These are phyloP conservation scores for Curvularia hawaiiensis DNA, from an alignment of 2,329 filamentous ascomycete genomes.

Conservation along the genomic window DNA sequence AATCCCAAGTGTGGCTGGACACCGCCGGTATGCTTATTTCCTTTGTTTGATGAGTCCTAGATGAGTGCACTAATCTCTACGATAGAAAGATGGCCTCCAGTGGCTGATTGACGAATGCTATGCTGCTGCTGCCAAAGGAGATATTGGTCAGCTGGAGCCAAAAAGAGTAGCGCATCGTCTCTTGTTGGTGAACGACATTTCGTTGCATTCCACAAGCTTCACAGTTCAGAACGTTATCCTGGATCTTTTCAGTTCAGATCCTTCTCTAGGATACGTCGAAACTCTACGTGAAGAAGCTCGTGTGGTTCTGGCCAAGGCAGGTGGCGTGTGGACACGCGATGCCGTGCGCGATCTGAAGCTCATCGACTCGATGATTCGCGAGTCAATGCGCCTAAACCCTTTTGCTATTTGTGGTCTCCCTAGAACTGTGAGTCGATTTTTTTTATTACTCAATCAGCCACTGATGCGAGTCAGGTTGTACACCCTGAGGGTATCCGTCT, in stretches of 20 bases:
- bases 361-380: conserved; percentile 22
- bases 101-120: conserved; percentile 25
- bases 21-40: conserved; percentile 13
- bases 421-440: conserved; percentile 14
- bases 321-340: conserved; percentile 19
- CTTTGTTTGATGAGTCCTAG: not conserved
- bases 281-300: conserved; percentile 19
- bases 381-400: conserved; percentile 24
- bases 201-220: conserved; percentile 20
- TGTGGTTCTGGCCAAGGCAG: conserved; percentile 12
- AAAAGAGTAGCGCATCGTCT: conserved; percentile 22
- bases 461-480: conserved; percentile 17
- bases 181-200: conserved; percentile 23
- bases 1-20: conserved; percentile 18
- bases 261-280: conserved; percentile 17
- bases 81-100: conserved; percentile 23
- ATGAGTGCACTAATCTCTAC: conserved; percentile 1
- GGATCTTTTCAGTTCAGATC: conserved; percentile 22
- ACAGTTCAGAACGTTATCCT: conserved; percentile 23
- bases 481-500: conserved; percentile 16
- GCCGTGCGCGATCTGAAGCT: conserved; percentile 20
- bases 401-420: conserved; percentile 21
- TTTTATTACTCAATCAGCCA: not conserved
- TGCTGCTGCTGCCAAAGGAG: conserved; percentile 15
- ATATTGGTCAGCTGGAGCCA: conserved; percentile 18